phyloP scores from a whole-genome alignment of 2,329 filamentous ascomycete genomes.

The Waltergamsia citrina region DNA sequence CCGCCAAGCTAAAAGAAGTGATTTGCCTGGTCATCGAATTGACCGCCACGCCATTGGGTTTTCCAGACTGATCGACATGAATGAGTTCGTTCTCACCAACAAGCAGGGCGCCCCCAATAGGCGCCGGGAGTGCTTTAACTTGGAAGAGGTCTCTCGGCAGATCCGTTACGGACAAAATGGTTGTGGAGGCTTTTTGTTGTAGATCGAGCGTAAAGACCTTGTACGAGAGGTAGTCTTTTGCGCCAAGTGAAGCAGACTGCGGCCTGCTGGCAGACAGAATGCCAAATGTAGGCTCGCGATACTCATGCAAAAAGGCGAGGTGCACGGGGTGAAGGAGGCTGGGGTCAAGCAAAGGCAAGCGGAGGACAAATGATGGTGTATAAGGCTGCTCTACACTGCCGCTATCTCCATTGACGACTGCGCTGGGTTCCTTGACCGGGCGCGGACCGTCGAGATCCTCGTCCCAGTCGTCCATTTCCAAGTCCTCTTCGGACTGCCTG shows the following conservation, averaged over 20 bases:
- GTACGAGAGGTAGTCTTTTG: slow-evolving; percentile 80
- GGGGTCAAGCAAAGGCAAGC: slow-evolving; percentile 80
- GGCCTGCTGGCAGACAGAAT: slow-evolving; percentile 73
- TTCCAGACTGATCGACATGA: slow-evolving; percentile 92
- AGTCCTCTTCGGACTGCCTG: slow-evolving; percentile 73
- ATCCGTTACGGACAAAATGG: slow-evolving; percentile 75
- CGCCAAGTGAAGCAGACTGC: slow-evolving; percentile 68
- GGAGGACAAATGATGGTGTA: slow-evolving; percentile 84
- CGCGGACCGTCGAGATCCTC: slow-evolving; percentile 66
- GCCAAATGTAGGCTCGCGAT: slow-evolving; percentile 94
- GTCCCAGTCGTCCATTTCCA: slow-evolving; percentile 88
- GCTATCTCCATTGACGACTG: slow-evolving; percentile 23
- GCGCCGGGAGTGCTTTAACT: slow-evolving; percentile 73
- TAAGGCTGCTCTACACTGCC: slow-evolving; percentile 55
- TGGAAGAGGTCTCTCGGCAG: slow-evolving; percentile 82
- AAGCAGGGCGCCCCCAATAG: slow-evolving; percentile 80
- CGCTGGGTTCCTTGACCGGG: slow-evolving; percentile 34
- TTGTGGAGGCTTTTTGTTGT: slow-evolving; percentile 86
- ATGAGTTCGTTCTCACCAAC: slow-evolving; percentile 86
- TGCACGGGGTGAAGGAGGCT: slow-evolving; percentile 81
- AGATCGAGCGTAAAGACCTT: slow-evolving; percentile 93
- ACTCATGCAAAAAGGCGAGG: slow-evolving; percentile 89
- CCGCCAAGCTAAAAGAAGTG: slow-evolving; percentile 75
- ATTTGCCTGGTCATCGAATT: slow-evolving; percentile 80
- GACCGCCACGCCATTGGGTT: slow-evolving; percentile 83